Evolutionary conservation across 306 rosid species (phyloP).

Genomic region (Citrullus mucosospermus): DNA sequence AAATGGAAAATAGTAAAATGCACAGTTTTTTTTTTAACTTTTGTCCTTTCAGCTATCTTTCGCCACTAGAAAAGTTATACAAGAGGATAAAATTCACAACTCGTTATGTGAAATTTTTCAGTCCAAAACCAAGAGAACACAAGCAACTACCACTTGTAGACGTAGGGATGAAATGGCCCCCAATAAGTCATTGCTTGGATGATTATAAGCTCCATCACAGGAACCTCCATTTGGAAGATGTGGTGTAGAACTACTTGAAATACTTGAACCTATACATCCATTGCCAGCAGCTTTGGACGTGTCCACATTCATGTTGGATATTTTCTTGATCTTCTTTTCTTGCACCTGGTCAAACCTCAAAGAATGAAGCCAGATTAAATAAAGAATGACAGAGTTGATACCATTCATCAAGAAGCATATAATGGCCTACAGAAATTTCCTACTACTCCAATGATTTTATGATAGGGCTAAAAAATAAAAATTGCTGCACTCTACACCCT

Average conservation of each 20-base stretch:
- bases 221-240: constrained; percentile 75
- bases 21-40: not conserved
- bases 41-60: not conserved
- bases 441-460: not conserved
- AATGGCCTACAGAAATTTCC: not conserved
- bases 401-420: not conserved
- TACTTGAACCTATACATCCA: constrained; percentile 82
- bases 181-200: constrained; percentile 45
- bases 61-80: not conserved
- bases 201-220: constrained; percentile 39
- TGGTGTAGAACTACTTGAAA: constrained; percentile 39
- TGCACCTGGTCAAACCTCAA: constrained; percentile 61
- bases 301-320: constrained; percentile 78
- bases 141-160: constrained; percentile 70
- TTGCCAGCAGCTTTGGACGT: constrained; percentile 59
- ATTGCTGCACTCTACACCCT: not conserved
- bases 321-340: constrained; percentile 95
- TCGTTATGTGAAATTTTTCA: not conserved
- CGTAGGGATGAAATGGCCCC: constrained; percentile 70
- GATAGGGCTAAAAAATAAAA: not conserved
- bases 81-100: not conserved
- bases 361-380: constrained; percentile 8
- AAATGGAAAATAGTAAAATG: not conserved
- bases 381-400: not conserved
- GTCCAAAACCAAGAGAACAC: not conserved